Base-by-base conservation (phyloP, 768 basidiomycete species). In the Thelephora aurantiotincta region DNA sequence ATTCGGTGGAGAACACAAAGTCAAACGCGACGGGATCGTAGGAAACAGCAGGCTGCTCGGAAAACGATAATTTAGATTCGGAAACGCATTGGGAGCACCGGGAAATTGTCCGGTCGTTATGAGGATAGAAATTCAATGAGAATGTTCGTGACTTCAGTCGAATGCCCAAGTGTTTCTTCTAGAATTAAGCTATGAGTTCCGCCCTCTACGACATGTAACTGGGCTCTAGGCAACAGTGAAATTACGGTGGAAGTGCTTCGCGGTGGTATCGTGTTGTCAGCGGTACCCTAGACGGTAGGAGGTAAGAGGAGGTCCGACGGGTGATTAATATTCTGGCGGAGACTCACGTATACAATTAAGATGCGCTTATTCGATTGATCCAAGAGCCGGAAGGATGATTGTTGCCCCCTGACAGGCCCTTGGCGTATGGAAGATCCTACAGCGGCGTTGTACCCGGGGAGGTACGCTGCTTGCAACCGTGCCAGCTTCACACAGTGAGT, bases 341-440 rank as follows among this genome's bases (percentile, higher is more conserved):
- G 23, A 63, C 74, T 23, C 54, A 78, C 82, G 60, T 84, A 82
- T 26, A 86, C 65, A n/a, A 85, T 60, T 34, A 85, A 64, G 5
- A 81, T 73, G 22, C 68, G 63, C 43, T 72, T 70, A 16, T 65
- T 63, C 2, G 65, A 65, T 48, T 75, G 52, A 4, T 58, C 73
- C 13, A 69, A 64, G 0, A 72, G 67, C 22, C 68, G 59, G 54
- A 84, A 84, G 3, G 77, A 65, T 1, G 70, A 59, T 1, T 60
- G 62, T 47, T 78, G 73, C 4, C 81, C 80, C 35, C 82, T 75
- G 23, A 86, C 66, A 12, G 84, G 83, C 1, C 83, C 83, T 35
- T 81, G 74, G 33, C 83, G 73, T 20, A 87, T 65, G 2, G 78
- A 82, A 4, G 82, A 85, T 0, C 83, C 83, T n/a, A 87, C 64